A percentile compares a stretch with the other conserved stretches of the same genome.
Conservation (phyloP, 208 protist genomes). For the Trypanosoma theileri region DNA sequence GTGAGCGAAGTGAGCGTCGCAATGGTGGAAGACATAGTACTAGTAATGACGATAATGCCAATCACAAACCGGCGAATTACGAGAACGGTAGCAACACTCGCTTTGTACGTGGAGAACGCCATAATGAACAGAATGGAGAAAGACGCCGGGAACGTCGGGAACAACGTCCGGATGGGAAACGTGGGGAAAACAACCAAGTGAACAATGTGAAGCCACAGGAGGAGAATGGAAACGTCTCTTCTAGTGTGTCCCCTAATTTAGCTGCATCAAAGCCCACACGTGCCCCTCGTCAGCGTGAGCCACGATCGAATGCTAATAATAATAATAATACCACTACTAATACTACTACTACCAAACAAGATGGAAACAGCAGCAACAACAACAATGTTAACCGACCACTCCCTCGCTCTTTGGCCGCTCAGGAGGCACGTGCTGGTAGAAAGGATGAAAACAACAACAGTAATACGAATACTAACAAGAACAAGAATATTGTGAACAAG, state of each 20-base stretch:
- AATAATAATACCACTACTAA: no score
- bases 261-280: background rate
- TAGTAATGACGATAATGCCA: background rate
- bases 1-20: background rate
- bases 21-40: background rate
- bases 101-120: slow-evolving; percentile 11
- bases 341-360: background rate
- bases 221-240: background rate
- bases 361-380: background rate
- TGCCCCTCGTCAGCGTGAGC: slow-evolving; percentile 6
- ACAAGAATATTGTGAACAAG: slow-evolving; percentile 12
- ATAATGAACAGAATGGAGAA: background rate
- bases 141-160: slow-evolving; percentile 28
- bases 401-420: slow-evolving; percentile 18
- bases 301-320: background rate
- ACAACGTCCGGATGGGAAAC: slow-evolving; percentile 1
- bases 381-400: background rate
- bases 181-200: background rate
- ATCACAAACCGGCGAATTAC: background rate
- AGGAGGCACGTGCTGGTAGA: slow-evolving; percentile 9
- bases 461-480: slow-evolving; percentile 2
- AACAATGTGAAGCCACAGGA: background rate
- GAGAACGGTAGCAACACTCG: background rate
- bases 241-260: background rate
- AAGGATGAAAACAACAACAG: slow-evolving; percentile 20